A percentile compares a stretch with the other conserved stretches of the same genome.
Conservation (phyloP, 148 eudicot genomes). For the Rhododendron henanense region DNA sequence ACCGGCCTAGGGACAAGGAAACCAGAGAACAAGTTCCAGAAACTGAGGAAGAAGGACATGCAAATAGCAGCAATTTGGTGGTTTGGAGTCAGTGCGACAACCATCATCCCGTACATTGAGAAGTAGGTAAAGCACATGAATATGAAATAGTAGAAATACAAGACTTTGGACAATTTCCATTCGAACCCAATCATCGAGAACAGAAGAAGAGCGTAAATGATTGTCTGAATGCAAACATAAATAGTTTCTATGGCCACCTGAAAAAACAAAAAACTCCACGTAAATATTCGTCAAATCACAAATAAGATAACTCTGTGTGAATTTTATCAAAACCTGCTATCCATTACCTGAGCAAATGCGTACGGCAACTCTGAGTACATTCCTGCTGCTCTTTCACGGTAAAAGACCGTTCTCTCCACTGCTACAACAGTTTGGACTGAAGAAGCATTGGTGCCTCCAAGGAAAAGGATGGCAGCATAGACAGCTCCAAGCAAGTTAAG, state of each 20-base stretch:
- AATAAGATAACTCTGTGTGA: background rate
- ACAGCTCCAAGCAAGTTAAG: slow-evolving; percentile 39
- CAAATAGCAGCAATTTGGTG: slow-evolving; percentile 35
- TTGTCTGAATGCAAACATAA: slow-evolving; percentile 32
- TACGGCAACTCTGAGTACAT: slow-evolving; percentile 53
- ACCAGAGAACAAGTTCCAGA: slow-evolving; percentile 51
- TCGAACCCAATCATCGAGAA: slow-evolving; percentile 43
- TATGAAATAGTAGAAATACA: slow-evolving; percentile 36
- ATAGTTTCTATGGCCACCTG: slow-evolving; percentile 31
- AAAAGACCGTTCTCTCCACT: slow-evolving; percentile 48
- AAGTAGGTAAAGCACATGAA: slow-evolving; percentile 45
- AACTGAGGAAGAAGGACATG: slow-evolving; percentile 49
- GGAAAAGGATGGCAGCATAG: slow-evolving; percentile 38
- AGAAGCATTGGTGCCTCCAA: slow-evolving; percentile 42
- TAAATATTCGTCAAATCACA: background rate
- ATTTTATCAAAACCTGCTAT: background rate
- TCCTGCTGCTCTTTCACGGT: slow-evolving; percentile 53
- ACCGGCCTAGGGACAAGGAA: slow-evolving; percentile 42
- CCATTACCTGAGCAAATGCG: slow-evolving; percentile 43
- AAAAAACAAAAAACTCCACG: background rate
- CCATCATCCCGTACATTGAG: slow-evolving; percentile 53
- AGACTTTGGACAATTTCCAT: slow-evolving; percentile 23
- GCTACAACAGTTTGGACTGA: slow-evolving; percentile 41
- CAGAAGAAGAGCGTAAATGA: slow-evolving; percentile 35
- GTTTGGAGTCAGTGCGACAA: slow-evolving; percentile 43